Evolutionary conservation across 305 asterid genomes (phyloP).

Genomic region (Fraxinus sp.): DNA sequence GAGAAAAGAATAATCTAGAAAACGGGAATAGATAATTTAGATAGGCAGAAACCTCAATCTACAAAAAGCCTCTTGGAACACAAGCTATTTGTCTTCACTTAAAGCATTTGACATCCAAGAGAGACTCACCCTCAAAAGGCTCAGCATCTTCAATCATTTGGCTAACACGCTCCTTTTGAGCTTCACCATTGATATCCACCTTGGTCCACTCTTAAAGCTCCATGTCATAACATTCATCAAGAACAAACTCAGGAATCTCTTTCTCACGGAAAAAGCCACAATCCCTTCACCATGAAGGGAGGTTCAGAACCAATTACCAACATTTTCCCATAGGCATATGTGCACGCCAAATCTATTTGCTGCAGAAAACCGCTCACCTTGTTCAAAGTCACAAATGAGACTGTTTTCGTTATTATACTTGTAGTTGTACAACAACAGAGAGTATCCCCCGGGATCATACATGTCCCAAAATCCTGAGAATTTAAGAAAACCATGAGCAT

Average conservation of each 20-base stretch:
- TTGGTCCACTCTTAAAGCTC: slow-evolving; percentile 42
- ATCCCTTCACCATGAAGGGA: slow-evolving; percentile 85
- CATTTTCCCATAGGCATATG: slow-evolving; percentile 91
- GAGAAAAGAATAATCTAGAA: too few relatives aligned
- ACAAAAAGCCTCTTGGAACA: background rate
- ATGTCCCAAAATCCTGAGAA: slow-evolving; percentile 85
- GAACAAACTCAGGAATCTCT: slow-evolving; percentile 68
- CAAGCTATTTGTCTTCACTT: slow-evolving; percentile 24
- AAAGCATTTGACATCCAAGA: slow-evolving; percentile 45
- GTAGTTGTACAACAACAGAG: slow-evolving; percentile 92
- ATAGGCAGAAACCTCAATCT: slow-evolving; percentile 25
- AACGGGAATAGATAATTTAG: background rate
- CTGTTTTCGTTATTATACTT: slow-evolving; percentile 90
- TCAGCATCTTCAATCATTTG: slow-evolving; percentile 48
- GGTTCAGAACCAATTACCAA: slow-evolving; percentile 55
- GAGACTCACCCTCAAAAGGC: slow-evolving; percentile 44
- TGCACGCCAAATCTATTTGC: slow-evolving; percentile 82
- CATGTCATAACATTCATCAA: slow-evolving; percentile 64
- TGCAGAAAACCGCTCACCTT: slow-evolving; percentile 85
- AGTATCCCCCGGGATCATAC: slow-evolving; percentile 91
- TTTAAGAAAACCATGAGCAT: background rate
- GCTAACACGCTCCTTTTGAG: slow-evolving; percentile 40
- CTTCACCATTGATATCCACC: slow-evolving; percentile 37
- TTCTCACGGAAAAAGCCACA: slow-evolving; percentile 84
- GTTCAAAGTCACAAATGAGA: slow-evolving; percentile 78